Base-by-base conservation (phyloP, 164 flowering plant species). In the Houttuynia cordata region DNA sequence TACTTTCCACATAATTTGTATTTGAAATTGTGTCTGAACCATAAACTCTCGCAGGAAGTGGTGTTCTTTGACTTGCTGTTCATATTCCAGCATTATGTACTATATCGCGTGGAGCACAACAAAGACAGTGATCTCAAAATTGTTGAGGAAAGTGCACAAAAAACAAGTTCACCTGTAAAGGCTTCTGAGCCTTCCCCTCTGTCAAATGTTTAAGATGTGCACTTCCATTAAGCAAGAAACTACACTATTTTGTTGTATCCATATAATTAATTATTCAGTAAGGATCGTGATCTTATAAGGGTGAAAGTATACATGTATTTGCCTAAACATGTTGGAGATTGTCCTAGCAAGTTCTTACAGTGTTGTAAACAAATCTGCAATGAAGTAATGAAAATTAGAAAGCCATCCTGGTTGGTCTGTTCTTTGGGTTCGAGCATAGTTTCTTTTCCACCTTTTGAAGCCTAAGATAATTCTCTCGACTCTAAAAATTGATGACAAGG, bases 11-110 rank as follows among this genome's bases (percentile, higher is more conserved):
- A n/a, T n/a, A n/a, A n/a, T n/a, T n/a, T n/a, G n/a, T n/a, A n/a
- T n/a, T n/a, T n/a, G n/a, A n/a, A n/a, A n/a, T n/a, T 30, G 6
- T 30, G 37, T 30, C 6, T 30, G 37, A 59, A 20, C 34, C 21
- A 42, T 62, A 13, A 56, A 61, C 40, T 53, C 23, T 60, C 76
- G 77, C 84, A 92, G 98, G 76, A 81, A 24, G 74, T 89, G 4
- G 68, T 90, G 20, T 74, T 78, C 79, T 93, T 87, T 53, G 97
- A 86, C 68, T 68, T 87, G 58, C 30, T 93, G 8, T 93, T 93
- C 85, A 90, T 90, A 56, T 58, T 73, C 58, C 98, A 93, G 69
- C 98, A 87, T 71, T 93, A 78, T 65, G 71, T 93, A 51, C 69
- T 90, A 7, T 90, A 90, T 73, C 96, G 75, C 41, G 58, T 73